Base-by-base conservation (phyloP, 208 protist species). In the Leptomonas seymouri region DNA sequence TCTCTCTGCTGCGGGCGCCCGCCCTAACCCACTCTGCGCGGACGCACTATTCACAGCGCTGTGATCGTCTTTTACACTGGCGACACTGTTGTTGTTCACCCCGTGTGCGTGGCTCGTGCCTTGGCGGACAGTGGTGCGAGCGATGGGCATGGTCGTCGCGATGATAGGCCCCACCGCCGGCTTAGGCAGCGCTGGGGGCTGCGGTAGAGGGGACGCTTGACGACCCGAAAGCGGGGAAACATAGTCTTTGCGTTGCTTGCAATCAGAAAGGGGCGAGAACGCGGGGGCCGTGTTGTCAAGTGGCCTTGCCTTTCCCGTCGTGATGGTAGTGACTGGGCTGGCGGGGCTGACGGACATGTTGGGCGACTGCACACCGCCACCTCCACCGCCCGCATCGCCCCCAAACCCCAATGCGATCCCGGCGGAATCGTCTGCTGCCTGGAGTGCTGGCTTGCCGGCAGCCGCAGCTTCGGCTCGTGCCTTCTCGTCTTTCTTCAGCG, bases 401-500 rank as follows among this genome's bases (percentile, higher is more conserved):
- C 56, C 50, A 21, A 50, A 41, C 18, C 58, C 58, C 16, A 64
- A 44, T 21, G n/a, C 64, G n/a, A 50, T 4, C 3, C 46, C 56
- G 3, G 63, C 27, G 14, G 55, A 62, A 27, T 69, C 41, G 9
- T 58, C 56, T 6, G 54, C 21, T 8, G 55, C 30, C 25, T 39
- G 27, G 9, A 59, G 9, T 6, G 34, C 36, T 15, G 39, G 60
- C 20, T 57, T 59, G 27, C 60, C 41, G 1, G 48, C 31, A 0
- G 59, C 66, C 18, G 61, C 50, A 0, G 58, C 73, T 3, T 48
- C 49, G 9, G 45, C 53, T 23, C 55, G 57, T 1, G 64, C 50
- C 23, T 75, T 67, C 27, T 77, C 66, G 2, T 69, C 63, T 30
- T 73, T 60, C 51, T 60, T 57, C 51, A 75, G 60, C 49, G 73